These are phyloP conservation scores for Fusarium penzigii DNA, from an alignment of 2,329 filamentous ascomycete genomes.

Conservation along the genomic window DNA sequence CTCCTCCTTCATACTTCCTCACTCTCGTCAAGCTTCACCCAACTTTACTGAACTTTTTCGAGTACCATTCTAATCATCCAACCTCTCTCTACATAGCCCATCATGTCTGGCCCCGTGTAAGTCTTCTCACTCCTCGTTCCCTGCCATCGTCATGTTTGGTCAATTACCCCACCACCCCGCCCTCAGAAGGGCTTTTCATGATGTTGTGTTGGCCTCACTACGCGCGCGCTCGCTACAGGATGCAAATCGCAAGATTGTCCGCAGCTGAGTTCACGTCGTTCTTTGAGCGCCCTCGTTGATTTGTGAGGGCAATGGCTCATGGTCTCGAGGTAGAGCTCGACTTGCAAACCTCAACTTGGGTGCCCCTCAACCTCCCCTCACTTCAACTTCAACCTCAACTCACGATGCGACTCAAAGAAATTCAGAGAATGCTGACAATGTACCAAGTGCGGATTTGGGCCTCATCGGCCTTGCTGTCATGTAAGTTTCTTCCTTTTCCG, in stretches of 20 bases:
- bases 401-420: conserved; percentile 25
- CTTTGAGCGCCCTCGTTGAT: conserved; percentile 1
- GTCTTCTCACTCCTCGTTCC: conserved; percentile 39
- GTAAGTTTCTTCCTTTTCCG: conserved; percentile 46
- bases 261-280: background rate
- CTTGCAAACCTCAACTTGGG: conserved; percentile 73
- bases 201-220: conserved; percentile 36
- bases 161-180: conserved; percentile 44
- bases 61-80: conserved; percentile 9
- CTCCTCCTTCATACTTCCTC: conserved; percentile 21
- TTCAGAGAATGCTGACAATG: conserved; percentile 56
- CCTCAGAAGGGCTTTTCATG: conserved; percentile 25
- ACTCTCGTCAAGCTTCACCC: conserved; percentile 7
- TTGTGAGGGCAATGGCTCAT: conserved; percentile 39
- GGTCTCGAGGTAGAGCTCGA: conserved; percentile 61
- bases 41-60: conserved; percentile 9
- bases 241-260: conserved; percentile 22
- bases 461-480: conserved; percentile 93
- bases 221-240: conserved; percentile 29
- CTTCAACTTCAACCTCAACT: conserved; percentile 31
- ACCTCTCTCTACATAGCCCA: conserved; percentile 32
- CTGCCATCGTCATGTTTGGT: conserved; percentile 24
- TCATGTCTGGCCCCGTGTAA: conserved; percentile 70
- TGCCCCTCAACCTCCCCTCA: conserved; percentile 50
- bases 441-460: conserved; percentile 79